Conservation (phyloP, 805 yeast genomes). For the Candida anglica region DNA sequence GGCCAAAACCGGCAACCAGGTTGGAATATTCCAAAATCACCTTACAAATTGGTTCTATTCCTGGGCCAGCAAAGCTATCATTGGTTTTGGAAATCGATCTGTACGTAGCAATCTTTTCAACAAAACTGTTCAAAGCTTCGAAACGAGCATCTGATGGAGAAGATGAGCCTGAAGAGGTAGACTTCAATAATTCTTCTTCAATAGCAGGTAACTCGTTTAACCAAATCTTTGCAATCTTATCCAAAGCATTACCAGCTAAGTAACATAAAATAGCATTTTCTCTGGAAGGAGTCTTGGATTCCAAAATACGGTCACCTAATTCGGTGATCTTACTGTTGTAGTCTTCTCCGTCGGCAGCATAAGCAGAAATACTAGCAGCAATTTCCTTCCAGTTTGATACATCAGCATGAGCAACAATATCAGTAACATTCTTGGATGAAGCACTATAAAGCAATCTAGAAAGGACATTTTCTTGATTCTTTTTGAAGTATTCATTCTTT, state of each 20-base stretch:
- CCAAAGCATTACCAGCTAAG: slow-evolving; percentile 76
- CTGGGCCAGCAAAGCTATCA: slow-evolving; percentile 36
- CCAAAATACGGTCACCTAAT: slow-evolving; percentile 74
- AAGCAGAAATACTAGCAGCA: slow-evolving; percentile 65
- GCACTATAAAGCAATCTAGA: slow-evolving; percentile 73
- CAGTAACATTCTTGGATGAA: slow-evolving; percentile 52
- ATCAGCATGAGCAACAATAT: slow-evolving; percentile 74
- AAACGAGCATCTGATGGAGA: slow-evolving; percentile 83
- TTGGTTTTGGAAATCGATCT: slow-evolving; percentile 44
- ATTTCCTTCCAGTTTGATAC: slow-evolving; percentile 80
- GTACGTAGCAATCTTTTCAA: slow-evolving; percentile 79
- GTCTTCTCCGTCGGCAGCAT: slow-evolving; percentile 40
- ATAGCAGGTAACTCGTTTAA: slow-evolving; percentile 55
- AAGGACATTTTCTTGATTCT: slow-evolving; percentile 50
- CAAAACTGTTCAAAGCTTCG: slow-evolving; percentile 73
- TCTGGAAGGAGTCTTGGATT: slow-evolving; percentile 42
- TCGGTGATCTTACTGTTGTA: slow-evolving; percentile 54
- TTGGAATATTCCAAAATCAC: slow-evolving; percentile 80
- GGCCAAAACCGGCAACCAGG: slow-evolving; percentile 76
- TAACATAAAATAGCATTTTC: slow-evolving; percentile 74
- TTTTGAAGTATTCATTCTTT: slow-evolving; percentile 64
- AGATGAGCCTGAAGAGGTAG: slow-evolving; percentile 36
- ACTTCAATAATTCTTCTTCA: slow-evolving; percentile 41
- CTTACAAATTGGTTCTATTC: slow-evolving; percentile 47
- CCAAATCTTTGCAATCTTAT: slow-evolving; percentile 81